These are phyloP conservation scores for Salix arbutifolia DNA, from an alignment of 345 rosid species.

Conservation along the genomic window DNA sequence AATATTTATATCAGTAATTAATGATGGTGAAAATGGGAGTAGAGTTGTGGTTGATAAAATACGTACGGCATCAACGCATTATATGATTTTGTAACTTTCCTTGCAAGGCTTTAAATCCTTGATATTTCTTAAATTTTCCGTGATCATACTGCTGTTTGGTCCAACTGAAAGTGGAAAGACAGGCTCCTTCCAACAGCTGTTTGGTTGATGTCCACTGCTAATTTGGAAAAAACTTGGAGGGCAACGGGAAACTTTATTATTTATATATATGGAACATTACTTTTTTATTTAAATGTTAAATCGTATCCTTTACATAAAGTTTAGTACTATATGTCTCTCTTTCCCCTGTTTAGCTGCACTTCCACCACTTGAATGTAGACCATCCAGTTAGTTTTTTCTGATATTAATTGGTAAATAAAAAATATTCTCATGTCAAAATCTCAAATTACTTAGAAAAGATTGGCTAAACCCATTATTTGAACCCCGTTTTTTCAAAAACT, in stretches of 20 bases:
- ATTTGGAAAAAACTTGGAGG: conserved; percentile 23
- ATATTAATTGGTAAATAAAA: neutral
- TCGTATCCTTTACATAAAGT: no score
- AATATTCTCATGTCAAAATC: neutral
- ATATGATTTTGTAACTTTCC: conserved; percentile 19
- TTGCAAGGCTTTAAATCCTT: conserved; percentile 17
- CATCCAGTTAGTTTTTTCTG: neutral
- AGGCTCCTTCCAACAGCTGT: conserved; percentile 19
- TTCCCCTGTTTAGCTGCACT: neutral
- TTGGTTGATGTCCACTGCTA: conserved; percentile 17
- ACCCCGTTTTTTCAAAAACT: no score
- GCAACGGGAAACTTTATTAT: conserved; percentile 5
- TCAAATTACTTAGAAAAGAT: neutral
- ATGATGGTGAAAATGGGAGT: conserved; percentile 23
- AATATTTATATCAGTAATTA: conserved; percentile 6
- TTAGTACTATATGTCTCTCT: neutral
- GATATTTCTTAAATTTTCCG: neutral
- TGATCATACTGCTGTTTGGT: conserved; percentile 42
- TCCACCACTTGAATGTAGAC: no score
- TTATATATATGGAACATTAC: neutral
- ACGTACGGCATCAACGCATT: neutral
- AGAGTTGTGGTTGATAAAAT: conserved; percentile 14
- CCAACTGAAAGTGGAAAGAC: conserved; percentile 11
- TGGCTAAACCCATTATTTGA: neutral
- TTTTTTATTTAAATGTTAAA: neutral